These are phyloP conservation scores for Lichtheimia ornata DNA, from an alignment of 371 early-diverging fungal species.

Conservation along the genomic window DNA sequence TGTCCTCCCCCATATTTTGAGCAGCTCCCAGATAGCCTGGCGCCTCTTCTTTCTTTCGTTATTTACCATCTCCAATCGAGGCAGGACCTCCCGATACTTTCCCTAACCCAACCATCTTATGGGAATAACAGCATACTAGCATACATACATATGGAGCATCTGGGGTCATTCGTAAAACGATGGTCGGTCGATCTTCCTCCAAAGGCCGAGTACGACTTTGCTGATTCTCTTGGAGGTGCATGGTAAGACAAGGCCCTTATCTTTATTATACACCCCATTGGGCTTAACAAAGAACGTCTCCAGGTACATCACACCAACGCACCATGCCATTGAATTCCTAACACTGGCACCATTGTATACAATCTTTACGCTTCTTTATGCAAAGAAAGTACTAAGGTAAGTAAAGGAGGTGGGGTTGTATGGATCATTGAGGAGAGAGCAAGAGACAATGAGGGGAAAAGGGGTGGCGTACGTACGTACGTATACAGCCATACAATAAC, in stretches of 20 bases:
- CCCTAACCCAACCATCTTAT: background rate
- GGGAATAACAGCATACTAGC: too few species aligned
- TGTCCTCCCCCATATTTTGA: too few species aligned
- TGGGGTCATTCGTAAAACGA: constrained; percentile 23
- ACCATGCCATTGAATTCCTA: constrained; percentile 56
- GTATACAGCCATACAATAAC: background rate
- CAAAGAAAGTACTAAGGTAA: constrained; percentile 37
- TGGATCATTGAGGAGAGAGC: background rate
- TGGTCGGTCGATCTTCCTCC: constrained; percentile 34
- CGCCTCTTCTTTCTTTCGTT: constrained; percentile 1
- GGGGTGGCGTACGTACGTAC: background rate
- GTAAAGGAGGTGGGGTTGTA: constrained; percentile 14
- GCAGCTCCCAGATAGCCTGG: too few species aligned
- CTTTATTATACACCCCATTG: background rate
- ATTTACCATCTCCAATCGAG: background rate
- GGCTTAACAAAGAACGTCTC: background rate
- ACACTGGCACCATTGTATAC: constrained; percentile 48
- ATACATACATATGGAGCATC: constrained; percentile 3
- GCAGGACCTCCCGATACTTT: background rate
- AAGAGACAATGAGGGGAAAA: too few species aligned
- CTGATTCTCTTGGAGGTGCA: constrained; percentile 46
- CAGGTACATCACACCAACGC: constrained; percentile 59
- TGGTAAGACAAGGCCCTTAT: constrained; percentile 31
- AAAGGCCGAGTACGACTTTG: constrained; percentile 32
- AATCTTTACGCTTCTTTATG: constrained; percentile 37